phyloP scores from a whole-genome alignment of 2,329 filamentous ascomycete genomes.

The Colletotrichum cordylinicola region DNA sequence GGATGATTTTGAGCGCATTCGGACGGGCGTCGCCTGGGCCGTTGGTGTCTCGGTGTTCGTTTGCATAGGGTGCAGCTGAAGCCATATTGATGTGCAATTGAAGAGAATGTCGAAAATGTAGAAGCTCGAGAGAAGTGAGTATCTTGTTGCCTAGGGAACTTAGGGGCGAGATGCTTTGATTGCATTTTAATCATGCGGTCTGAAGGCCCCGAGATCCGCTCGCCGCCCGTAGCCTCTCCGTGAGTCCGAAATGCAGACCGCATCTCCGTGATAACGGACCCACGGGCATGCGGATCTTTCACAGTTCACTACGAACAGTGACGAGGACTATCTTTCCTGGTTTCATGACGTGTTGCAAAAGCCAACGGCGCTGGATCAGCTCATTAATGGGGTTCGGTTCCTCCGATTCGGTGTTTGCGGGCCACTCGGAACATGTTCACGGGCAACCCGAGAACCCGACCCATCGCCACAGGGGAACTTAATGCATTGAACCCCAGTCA shows the following conservation, averaged over 20 bases:
- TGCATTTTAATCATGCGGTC: not conserved
- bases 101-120: not conserved
- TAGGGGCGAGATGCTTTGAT: not conserved
- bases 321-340: not conserved
- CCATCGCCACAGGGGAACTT: not conserved
- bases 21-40: constrained; percentile 42
- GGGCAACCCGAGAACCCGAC: not conserved
- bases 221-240: not conserved
- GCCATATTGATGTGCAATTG: not conserved
- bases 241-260: not conserved
- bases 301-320: not conserved
- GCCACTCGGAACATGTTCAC: not conserved
- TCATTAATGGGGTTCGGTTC: not conserved
- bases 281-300: not conserved
- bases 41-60: constrained; percentile 1
- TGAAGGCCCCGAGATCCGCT: not conserved
- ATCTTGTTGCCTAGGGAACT: not conserved
- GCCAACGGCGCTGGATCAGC: not conserved
- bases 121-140: not conserved
- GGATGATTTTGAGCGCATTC: constrained; percentile 39
- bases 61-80: not conserved
- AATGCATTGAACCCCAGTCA: not conserved
- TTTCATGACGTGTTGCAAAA: not conserved
- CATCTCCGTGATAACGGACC: not conserved
- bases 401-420: not conserved